Percentiles rank a stretch among this genome's conserved stretches.
phyloP scores from a whole-genome alignment of 805 yeast species.

The Ogataea kodamae region DNA sequence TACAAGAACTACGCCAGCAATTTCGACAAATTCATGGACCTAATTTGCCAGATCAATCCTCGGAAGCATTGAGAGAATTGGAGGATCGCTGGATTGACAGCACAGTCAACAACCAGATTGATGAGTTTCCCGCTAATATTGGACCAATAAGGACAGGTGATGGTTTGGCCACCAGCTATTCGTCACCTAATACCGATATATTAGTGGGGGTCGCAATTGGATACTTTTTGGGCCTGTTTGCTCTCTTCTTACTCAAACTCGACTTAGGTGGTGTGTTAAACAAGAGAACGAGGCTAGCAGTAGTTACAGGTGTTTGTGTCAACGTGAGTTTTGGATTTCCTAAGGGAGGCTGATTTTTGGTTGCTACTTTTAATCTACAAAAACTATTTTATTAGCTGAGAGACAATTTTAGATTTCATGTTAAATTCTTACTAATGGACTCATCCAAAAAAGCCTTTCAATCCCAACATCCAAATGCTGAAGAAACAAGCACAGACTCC shows the following conservation, averaged over 20 bases:
- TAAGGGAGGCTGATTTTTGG: constrained; percentile 44
- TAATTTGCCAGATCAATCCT: constrained; percentile 30
- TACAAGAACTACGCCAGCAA: constrained; percentile 67
- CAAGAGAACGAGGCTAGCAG: constrained; percentile 61
- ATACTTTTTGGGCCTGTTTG: constrained; percentile 68
- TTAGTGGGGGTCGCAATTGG: constrained; percentile 72
- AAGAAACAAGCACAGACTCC: constrained; percentile 24
- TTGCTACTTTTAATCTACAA: no score
- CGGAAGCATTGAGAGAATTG: constrained; percentile 55
- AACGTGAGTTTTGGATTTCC: constrained; percentile 66
- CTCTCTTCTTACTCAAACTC: constrained; percentile 58
- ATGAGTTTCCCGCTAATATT: constrained; percentile 39
- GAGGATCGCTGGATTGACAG: constrained; percentile 90
- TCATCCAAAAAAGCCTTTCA: constrained; percentile 6
- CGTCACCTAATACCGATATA: constrained; percentile 55
- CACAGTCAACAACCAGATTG: constrained; percentile 55
- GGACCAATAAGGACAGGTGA: constrained; percentile 11
- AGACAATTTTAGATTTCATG: no score
- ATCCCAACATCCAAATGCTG: constrained; percentile 7
- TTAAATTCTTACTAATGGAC: neutral
- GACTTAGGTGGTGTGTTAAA: constrained; percentile 54
- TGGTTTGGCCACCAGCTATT: constrained; percentile 29
- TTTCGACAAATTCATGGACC: constrained; percentile 67
- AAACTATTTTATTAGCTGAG: no score
- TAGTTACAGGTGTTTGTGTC: constrained; percentile 65